Conservation (phyloP, 306 rosid genomes). For the Chamaecrista fasciculata region DNA sequence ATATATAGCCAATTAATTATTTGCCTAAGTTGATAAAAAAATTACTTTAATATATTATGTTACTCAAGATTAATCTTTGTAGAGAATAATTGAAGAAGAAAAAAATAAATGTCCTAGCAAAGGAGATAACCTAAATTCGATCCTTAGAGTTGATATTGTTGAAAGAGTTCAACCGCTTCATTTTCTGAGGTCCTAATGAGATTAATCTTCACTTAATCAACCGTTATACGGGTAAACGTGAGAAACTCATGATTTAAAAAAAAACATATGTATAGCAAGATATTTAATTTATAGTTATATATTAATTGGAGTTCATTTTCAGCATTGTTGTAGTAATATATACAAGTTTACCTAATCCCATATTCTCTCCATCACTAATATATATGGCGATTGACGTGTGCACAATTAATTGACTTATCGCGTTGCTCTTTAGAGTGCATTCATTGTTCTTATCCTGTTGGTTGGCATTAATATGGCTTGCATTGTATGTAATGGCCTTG, state of each 20-base stretch:
- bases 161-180: too few species aligned
- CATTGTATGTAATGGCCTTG: constrained; percentile 4
- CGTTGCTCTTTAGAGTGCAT: neutral
- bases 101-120: too few species aligned
- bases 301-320: too few species aligned
- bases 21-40: too few species aligned
- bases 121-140: too few species aligned
- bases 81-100: neutral
- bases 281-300: neutral
- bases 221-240: too few species aligned
- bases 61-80: neutral
- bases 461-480: constrained; percentile 21
- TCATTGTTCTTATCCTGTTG: constrained; percentile 25
- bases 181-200: too few species aligned
- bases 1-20: too few species aligned
- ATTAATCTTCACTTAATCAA: too few species aligned
- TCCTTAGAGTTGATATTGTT: too few species aligned
- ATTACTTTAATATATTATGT: neutral
- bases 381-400: neutral
- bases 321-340: too few species aligned
- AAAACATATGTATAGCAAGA: neutral
- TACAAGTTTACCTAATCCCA: constrained; percentile 2
- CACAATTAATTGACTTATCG: neutral
- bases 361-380: neutral
- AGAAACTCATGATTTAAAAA: too few species aligned